A percentile compares a stretch with the other conserved stretches of the same genome.
Conservation (phyloP, 2,329 filamentous ascomycete species). For the Capronia americana region DNA sequence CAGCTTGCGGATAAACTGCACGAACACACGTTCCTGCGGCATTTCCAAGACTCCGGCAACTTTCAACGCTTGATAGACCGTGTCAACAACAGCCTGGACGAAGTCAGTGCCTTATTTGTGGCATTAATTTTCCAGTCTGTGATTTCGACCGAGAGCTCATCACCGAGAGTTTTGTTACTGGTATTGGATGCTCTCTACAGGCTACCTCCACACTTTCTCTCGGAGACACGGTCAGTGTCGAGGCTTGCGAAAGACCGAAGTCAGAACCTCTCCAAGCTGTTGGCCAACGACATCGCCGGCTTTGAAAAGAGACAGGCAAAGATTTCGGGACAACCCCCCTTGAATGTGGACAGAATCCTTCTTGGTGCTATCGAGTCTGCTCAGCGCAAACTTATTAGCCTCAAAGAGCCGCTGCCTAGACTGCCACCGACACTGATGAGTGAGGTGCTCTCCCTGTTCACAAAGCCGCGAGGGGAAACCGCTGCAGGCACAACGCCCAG, state of each 20-base stretch:
- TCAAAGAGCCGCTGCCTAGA: slow-evolving; percentile 24
- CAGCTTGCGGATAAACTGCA: slow-evolving; percentile 62
- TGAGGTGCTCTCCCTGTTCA: slow-evolving; percentile 23
- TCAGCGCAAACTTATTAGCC: slow-evolving; percentile 29
- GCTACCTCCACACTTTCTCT: slow-evolving; percentile 28
- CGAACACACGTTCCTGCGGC: slow-evolving; percentile 48
- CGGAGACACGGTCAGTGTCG: slow-evolving; percentile 26
- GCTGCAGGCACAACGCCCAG: background rate
- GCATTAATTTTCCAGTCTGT: slow-evolving; percentile 31
- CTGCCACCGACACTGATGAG: slow-evolving; percentile 21
- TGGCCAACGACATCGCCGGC: slow-evolving; percentile 31
- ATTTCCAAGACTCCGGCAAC: slow-evolving; percentile 74
- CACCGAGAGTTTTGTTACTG: slow-evolving; percentile 26
- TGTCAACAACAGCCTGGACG: slow-evolving; percentile 65
- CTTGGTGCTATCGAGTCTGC: slow-evolving; percentile 36
- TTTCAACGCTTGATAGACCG: slow-evolving; percentile 71
- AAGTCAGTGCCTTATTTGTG: slow-evolving; percentile 39
- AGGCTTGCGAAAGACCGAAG: slow-evolving; percentile 35
- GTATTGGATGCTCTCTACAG: slow-evolving; percentile 27
- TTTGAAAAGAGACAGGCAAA: slow-evolving; percentile 29
- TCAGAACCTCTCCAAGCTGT: slow-evolving; percentile 37
- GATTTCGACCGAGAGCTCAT: slow-evolving; percentile 25
- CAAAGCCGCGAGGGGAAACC: slow-evolving; percentile 12
- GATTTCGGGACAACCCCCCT: slow-evolving; percentile 1
- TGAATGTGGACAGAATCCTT: slow-evolving; percentile 19